Percentiles rank a stretch among this genome's conserved stretches.
Evolutionary conservation across 2,329 filamentous ascomycete species (phyloP).

Genomic region (Exutisphaerella laricina): DNA sequence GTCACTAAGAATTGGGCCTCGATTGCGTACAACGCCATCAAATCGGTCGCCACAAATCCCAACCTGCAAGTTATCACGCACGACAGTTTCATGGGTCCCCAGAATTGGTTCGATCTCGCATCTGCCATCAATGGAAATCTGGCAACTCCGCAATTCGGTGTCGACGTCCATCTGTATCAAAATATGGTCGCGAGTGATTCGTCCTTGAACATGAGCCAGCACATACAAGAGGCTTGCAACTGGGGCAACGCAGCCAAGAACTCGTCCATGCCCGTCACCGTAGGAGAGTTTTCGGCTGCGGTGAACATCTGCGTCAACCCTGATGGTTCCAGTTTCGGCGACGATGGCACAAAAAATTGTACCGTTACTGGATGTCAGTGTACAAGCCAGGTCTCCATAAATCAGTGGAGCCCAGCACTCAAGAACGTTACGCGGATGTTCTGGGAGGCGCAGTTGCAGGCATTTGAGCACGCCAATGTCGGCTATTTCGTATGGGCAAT

Average conservation of each 20-base stretch:
- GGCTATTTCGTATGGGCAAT: constrained; percentile 45
- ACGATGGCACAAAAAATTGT: constrained; percentile 30
- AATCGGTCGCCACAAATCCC: constrained; percentile 28
- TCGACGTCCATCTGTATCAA: constrained; percentile 44
- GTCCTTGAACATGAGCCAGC: constrained; percentile 35
- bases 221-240: constrained; percentile 40
- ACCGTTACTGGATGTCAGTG: constrained; percentile 36
- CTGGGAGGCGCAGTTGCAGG: constrained; percentile 42
- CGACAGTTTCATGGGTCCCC: constrained; percentile 34
- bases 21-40: constrained; percentile 34
- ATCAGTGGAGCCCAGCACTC: constrained; percentile 34
- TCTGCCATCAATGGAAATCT: constrained; percentile 25
- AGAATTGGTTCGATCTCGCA: constrained; percentile 30
- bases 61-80: constrained; percentile 38
- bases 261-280: constrained; percentile 35
- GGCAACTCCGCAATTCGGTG: constrained; percentile 30
- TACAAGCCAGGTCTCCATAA: constrained; percentile 33
- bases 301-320: constrained; percentile 42
- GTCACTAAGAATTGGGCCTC: constrained; percentile 34
- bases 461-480: constrained; percentile 37
- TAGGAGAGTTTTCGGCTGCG: constrained; percentile 43
- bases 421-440: constrained; percentile 36
- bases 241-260: constrained; percentile 29
- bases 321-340: constrained; percentile 36
- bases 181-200: constrained; percentile 37